Evolutionary conservation across 2,329 filamentous ascomycete species (phyloP), one percentile per base, ranked within the genome.

Genomic region (Xylaria sp.): DNA sequence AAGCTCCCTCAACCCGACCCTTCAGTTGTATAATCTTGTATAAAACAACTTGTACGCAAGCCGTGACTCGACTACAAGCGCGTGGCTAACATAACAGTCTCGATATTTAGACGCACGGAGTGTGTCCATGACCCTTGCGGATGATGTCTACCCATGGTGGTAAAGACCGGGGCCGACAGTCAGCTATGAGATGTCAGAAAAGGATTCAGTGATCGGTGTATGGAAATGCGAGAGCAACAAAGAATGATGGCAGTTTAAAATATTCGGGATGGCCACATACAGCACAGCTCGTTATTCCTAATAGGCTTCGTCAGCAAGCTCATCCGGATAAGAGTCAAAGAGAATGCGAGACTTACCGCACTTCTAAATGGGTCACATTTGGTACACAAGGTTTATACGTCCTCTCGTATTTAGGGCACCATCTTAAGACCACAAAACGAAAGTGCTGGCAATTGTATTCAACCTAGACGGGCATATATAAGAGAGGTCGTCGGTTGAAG

Each of bases 111-210:
- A 75, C 66, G 56, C 75, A 78, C 20, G 75, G 71, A 36, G 76
- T 70, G 7, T 72, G 64, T 28, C 74, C 74, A 49, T 75, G 75
- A 63, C 67, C 74, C 70, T 77, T 73, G 57, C 76, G 75, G 62
- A 79, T 78, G 74, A 79, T 78, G 55, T 77, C 74, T 56, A 78
- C 77, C 77, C 77, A 79, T 28, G 77, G 70, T 25, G 77, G 75
- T 6, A 77, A 70, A 9, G 73, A 72, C 13, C 73, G 71, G 49
- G 77, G 77, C 68, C 77, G 74, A 56, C 77, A 79, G 68, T 79
- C 77, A 33, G 77, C 77, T 79, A 57, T 20, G 39, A 67, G 33
- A 15, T 12, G 55, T 63, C 43, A 62, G 56, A 55, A 9, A 62
- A 39, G 49, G 36, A 15, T 36, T 36, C 33, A n/a, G 8, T 7